Conservation (phyloP, 2,329 filamentous ascomycete species). For the Scedosporium dehoogii region DNA sequence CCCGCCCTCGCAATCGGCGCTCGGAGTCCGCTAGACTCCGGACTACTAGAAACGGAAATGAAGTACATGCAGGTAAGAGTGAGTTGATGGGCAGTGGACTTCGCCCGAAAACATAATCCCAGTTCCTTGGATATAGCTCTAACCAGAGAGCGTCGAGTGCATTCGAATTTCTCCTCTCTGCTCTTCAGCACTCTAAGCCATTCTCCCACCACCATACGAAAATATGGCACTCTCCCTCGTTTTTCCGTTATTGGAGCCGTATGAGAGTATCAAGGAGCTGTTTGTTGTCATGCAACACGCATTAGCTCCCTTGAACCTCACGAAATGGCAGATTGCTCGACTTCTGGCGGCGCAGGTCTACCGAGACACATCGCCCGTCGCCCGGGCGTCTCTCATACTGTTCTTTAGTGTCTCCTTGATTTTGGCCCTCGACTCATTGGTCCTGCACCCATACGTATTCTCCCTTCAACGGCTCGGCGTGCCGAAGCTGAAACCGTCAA, state of each 20-base stretch:
- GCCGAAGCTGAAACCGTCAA: conserved; percentile 2
- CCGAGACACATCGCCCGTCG: neutral
- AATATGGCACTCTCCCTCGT: neutral
- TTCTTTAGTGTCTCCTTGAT: neutral
- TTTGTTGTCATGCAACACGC: conserved; percentile 4
- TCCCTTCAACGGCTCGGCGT: neutral
- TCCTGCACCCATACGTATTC: conserved; percentile 1
- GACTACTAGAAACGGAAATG: neutral
- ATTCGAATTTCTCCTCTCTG: neutral
- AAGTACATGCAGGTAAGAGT: neutral
- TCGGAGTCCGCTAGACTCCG: conserved; percentile 1
- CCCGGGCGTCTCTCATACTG: neutral
- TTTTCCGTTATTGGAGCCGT: neutral
- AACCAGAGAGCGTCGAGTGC: too few species aligned
- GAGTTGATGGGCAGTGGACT: neutral
- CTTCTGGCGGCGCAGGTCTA: conserved; percentile 3
- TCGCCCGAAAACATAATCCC: too few species aligned
- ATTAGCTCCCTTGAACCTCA: conserved; percentile 1
- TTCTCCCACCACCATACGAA: too few species aligned
- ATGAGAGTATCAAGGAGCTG: conserved; percentile 3
- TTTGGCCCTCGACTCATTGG: conserved; percentile 1
- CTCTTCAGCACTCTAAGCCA: too few species aligned
- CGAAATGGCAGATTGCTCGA: conserved; percentile 5
- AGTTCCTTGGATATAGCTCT: too few species aligned
- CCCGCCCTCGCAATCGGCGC: neutral